Percentiles rank a stretch among this genome's conserved stretches.
Conservation (phyloP, 257 asterid species). For the Prunella vulgaris region DNA sequence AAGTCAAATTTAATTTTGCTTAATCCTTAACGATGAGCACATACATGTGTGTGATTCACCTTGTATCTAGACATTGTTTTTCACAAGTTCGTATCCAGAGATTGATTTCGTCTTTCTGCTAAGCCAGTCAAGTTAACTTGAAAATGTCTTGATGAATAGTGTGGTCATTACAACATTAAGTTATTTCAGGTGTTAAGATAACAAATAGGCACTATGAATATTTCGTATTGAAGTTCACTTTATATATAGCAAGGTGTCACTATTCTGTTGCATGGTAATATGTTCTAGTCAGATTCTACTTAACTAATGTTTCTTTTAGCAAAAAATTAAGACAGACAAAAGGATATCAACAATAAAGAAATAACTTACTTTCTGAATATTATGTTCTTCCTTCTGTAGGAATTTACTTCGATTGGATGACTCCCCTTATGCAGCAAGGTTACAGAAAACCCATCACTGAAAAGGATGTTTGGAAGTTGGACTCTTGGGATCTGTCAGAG, state of each 20-base stretch:
- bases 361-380: not conserved
- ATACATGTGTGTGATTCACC: not conserved
- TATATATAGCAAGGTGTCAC: not conserved
- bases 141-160: not conserved
- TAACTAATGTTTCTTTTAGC: not conserved
- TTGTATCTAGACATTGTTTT: not conserved
- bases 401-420: slow-evolving; percentile 78
- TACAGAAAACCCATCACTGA: slow-evolving; percentile 68
- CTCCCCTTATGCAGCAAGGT: slow-evolving; percentile 82
- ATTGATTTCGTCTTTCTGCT: not conserved
- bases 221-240: not conserved
- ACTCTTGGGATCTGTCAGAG: slow-evolving; percentile 79
- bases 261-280: not conserved
- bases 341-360: not conserved
- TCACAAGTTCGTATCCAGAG: not conserved
- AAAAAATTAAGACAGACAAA: not conserved
- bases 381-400: slow-evolving; percentile 30
- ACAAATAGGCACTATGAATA: not conserved
- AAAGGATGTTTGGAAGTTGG: slow-evolving; percentile 85
- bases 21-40: not conserved
- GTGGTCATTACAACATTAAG: not conserved
- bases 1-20: not conserved
- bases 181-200: not conserved
- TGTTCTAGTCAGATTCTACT: not conserved
- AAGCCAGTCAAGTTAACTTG: not conserved